Conservation (phyloP, 1,284 basidiomycete genomes). For the Trichosporon asahii region DNA sequence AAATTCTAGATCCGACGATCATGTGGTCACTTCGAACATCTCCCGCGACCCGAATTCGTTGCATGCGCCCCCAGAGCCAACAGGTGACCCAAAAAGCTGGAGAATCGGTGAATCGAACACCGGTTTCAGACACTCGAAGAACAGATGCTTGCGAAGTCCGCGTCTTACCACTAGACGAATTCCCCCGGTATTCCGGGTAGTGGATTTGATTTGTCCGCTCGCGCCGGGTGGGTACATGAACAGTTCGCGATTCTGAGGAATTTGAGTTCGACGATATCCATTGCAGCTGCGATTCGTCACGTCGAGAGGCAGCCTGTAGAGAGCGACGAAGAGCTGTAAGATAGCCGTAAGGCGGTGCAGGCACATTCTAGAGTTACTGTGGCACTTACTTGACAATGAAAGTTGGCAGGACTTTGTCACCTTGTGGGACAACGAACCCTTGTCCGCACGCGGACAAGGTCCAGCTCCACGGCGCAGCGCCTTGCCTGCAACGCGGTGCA, state of each 20-base stretch:
- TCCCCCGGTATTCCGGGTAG: neutral
- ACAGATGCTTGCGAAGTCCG: neutral
- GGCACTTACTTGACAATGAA: neutral
- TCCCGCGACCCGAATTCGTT: too few relatives aligned
- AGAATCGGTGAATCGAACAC: neutral
- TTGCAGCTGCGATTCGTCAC: neutral
- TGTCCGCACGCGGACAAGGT: too few relatives aligned
- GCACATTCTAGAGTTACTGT: neutral
- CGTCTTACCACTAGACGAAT: slow-evolving; percentile 5
- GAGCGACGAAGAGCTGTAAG: neutral
- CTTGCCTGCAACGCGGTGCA: too few relatives aligned
- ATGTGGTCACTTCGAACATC: too few relatives aligned
- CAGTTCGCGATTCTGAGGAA: neutral
- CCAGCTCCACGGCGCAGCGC: too few relatives aligned
- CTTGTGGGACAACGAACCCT: too few relatives aligned
- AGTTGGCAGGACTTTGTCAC: too few relatives aligned
- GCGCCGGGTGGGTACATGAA: neutral
- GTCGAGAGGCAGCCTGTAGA: too few relatives aligned
- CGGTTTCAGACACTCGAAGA: neutral
- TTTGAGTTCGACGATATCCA: too few relatives aligned
- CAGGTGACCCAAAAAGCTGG: neutral
- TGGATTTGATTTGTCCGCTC: neutral
- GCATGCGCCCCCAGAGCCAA: neutral
- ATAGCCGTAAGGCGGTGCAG: neutral
- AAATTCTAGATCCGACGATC: neutral